A percentile compares a stretch with the other conserved stretches of the same genome.
Evolutionary conservation across 2,329 filamentous ascomycete genomes (phyloP).

Genomic region (Pestalotiopsis sp.): DNA sequence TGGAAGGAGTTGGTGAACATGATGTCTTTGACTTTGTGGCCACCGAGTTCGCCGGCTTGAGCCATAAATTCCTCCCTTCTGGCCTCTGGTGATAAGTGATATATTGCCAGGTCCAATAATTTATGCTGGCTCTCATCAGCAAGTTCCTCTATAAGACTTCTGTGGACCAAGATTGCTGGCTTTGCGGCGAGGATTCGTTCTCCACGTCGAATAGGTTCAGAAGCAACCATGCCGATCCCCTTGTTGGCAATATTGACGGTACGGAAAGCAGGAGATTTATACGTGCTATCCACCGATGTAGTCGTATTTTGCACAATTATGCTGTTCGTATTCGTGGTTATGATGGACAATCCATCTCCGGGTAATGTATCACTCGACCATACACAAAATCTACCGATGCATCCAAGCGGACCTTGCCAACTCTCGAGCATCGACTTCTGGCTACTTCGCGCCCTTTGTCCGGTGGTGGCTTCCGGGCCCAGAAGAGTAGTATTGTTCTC

Average conservation of each 20-base stretch:
- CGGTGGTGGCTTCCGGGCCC: neutral
- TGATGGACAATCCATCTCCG: neutral
- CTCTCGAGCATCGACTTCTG: neutral
- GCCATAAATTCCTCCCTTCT: slow-evolving; percentile 20
- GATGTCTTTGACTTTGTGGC: slow-evolving; percentile 24
- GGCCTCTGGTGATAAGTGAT: slow-evolving; percentile 16
- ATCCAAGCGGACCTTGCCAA: slow-evolving; percentile 9
- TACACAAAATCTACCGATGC: slow-evolving; percentile 12
- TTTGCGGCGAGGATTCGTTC: slow-evolving; percentile 23
- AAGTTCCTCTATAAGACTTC: slow-evolving; percentile 21
- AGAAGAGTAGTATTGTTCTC: neutral
- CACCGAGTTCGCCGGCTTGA: slow-evolving; percentile 24
- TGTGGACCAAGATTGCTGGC: slow-evolving; percentile 25
- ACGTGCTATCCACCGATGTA: neutral
- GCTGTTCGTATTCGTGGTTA: slow-evolving; percentile 9
- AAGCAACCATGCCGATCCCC: slow-evolving; percentile 24
- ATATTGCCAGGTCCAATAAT: slow-evolving; percentile 22
- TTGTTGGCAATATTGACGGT: slow-evolving; percentile 20
- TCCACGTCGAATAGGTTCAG: slow-evolving; percentile 19
- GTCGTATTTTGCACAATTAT: neutral
- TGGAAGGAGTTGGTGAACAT: slow-evolving; percentile 29
- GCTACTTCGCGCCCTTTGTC: neutral
- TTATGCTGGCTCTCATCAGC: slow-evolving; percentile 17
- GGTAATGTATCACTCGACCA: slow-evolving; percentile 10
- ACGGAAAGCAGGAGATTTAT: slow-evolving; percentile 4